These are phyloP conservation scores for Leishmania tarentolae DNA, from an alignment of 208 protist species.

Conservation along the genomic window DNA sequence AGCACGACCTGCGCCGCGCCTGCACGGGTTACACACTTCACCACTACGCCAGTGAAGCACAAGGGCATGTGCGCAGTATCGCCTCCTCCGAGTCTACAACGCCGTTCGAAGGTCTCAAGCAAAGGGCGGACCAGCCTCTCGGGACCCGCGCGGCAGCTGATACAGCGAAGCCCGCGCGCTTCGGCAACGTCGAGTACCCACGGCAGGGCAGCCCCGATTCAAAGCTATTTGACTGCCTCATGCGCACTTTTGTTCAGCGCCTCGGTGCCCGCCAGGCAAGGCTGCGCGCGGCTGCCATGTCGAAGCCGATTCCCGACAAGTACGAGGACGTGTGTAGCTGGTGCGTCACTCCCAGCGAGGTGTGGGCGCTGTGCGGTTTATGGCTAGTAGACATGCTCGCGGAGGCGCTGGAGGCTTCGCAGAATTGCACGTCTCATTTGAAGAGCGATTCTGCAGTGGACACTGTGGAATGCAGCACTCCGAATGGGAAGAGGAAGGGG, in stretches of 20 bases:
- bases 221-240: constrained; percentile 55
- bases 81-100: background rate
- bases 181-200: constrained; percentile 75
- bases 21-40: constrained; percentile 56
- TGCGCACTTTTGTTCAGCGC: constrained; percentile 53
- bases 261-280: constrained; percentile 40
- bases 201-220: constrained; percentile 16
- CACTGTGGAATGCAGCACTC: background rate
- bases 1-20: constrained; percentile 86
- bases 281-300: constrained; percentile 12
- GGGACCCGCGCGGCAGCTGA: background rate
- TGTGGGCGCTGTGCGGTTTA: constrained; percentile 73
- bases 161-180: constrained; percentile 18
- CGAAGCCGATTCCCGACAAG: constrained; percentile 23
- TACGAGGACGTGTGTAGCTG: constrained; percentile 57
- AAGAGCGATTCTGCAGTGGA: background rate
- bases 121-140: background rate
- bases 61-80: background rate
- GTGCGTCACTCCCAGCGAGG: constrained; percentile 66
- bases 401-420: constrained; percentile 35
- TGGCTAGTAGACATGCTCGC: constrained; percentile 70
- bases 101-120: background rate
- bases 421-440: constrained; percentile 4
- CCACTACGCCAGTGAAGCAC: constrained; percentile 47
- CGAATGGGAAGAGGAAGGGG: background rate